Evolutionary conservation across 257 asterid species (phyloP), one percentile per base, ranked within the genome.

Genomic region (Gynochthodes officinalis): DNA sequence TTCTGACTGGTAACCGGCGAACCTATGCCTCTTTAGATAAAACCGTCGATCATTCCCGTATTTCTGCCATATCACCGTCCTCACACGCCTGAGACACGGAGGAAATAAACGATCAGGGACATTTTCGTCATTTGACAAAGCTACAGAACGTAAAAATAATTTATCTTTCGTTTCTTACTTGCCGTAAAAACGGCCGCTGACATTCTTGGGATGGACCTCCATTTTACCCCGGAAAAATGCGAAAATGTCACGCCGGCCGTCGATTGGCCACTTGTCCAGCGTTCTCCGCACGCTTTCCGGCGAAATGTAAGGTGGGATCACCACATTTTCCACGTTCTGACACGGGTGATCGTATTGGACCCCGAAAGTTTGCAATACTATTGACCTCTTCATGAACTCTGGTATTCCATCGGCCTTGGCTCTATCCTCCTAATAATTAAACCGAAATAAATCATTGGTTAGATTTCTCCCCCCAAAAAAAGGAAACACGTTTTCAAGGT

Each of bases 151-250:
- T 13, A 25, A 10, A 27, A 25, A 7, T 57, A 7, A 57, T 57
- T 57, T 7, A 4, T 27, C 4, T 15, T 3, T 5, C 11, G 32
- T 14, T 16, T 32, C 64, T 54, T 80, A 92, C 98, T 83, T 93
- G 88, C 98, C 71, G 74, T 90, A 93, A 67, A 79, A 93, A 57
- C 92, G 96, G 35, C 96, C 97, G 82, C 98, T 93, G 76, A 91
- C 88, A 71, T 91, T 93, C 75, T 90, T 93, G 23, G 98, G 98
- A 50, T 85, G 89, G 7, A 89, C 74, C 73, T 93, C 98, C 97
- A 93, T 93, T 88, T 93, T 93, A 59, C 97, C 97, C 83, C 96
- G 76, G 70, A 90, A 90, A 71, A 89, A 89, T 7, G 90, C 92
- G 50, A 89, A 93, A 64, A 89, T 86, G 77, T 86, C 93, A 19